Percentiles rank a stretch among this genome's conserved stretches.
These are phyloP conservation scores for Aspergillus japonicus DNA, from an alignment of 2,329 filamentous ascomycete species.

Conservation along the genomic window DNA sequence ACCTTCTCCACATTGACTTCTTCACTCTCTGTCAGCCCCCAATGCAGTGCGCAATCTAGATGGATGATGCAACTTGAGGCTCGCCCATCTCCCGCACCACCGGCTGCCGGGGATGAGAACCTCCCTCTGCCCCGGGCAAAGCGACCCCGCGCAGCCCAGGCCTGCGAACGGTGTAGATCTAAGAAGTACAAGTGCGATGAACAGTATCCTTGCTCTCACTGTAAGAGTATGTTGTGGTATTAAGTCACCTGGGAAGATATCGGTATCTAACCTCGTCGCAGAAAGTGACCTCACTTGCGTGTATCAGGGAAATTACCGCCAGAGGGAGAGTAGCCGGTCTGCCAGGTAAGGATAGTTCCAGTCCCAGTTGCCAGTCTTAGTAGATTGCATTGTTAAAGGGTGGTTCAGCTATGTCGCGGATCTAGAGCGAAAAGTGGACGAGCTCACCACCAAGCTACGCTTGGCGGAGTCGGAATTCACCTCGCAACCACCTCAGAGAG, in stretches of 20 bases:
- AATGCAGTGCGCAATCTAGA: conserved; percentile 4
- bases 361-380: not conserved
- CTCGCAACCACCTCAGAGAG: conserved; percentile 10
- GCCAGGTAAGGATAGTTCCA: conserved; percentile 22
- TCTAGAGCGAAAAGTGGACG: conserved; percentile 36
- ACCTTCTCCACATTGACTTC: not conserved
- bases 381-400: not conserved
- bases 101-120: conserved; percentile 16
- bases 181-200: conserved; percentile 54
- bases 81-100: conserved; percentile 12
- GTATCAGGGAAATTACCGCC: conserved; percentile 36
- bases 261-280: conserved; percentile 15
- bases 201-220: conserved; percentile 45
- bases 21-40: not conserved
- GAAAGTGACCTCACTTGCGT: conserved; percentile 36
- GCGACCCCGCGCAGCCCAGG: conserved; percentile 46
- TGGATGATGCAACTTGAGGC: conserved; percentile 41
- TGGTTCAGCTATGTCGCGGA: conserved; percentile 33
- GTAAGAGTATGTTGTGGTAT: conserved; percentile 37
- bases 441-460: conserved; percentile 29
- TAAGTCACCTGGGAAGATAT: not conserved
- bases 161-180: conserved; percentile 47
- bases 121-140: conserved; percentile 27
- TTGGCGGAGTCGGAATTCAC: conserved; percentile 20
- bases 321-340: conserved; percentile 30